phyloP scores from a whole-genome alignment of 2,329 filamentous ascomycete genomes.

The Uncinocarpus reesii region DNA sequence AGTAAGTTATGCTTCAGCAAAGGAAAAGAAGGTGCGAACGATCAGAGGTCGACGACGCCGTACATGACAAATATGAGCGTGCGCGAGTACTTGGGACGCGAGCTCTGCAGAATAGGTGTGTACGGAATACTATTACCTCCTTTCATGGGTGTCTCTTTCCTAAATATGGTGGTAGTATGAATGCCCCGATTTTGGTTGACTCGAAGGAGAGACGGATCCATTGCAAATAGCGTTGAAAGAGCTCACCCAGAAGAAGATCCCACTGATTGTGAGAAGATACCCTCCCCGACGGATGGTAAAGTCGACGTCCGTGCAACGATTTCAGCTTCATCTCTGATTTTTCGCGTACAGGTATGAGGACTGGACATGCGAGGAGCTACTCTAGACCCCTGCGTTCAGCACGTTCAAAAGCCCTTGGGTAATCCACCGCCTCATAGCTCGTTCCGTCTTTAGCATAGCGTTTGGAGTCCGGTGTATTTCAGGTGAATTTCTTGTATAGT shows the following conservation, averaged over 20 bases:
- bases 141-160: not conserved
- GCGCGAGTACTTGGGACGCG: conserved; percentile 87
- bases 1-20: conserved; percentile 48
- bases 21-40: conserved; percentile 80
- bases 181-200: conserved; percentile 92
- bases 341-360: conserved; percentile 77
- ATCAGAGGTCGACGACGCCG: conserved; percentile 81
- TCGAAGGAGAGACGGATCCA: conserved; percentile 95
- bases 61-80: conserved; percentile 99
- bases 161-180: conserved; percentile 56
- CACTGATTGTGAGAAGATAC: conserved; percentile 86
- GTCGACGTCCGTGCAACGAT: conserved; percentile 29
- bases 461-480: conserved; percentile 15
- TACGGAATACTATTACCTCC: conserved; percentile 2
- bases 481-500: conserved; percentile 2
- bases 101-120: conserved; percentile 88
- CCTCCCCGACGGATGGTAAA: conserved; percentile 92
- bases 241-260: conserved; percentile 96
- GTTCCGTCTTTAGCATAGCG: conserved; percentile 16
- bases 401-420: not conserved
- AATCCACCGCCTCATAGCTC: not conserved
- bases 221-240: conserved; percentile 97
- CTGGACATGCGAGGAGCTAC: conserved; percentile 94
- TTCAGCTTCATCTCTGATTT: not conserved
- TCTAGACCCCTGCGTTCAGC: conserved; percentile 36